These are phyloP conservation scores for Pichia sp. DNA, from an alignment of 1,139 yeast genomes.

Conservation along the genomic window DNA sequence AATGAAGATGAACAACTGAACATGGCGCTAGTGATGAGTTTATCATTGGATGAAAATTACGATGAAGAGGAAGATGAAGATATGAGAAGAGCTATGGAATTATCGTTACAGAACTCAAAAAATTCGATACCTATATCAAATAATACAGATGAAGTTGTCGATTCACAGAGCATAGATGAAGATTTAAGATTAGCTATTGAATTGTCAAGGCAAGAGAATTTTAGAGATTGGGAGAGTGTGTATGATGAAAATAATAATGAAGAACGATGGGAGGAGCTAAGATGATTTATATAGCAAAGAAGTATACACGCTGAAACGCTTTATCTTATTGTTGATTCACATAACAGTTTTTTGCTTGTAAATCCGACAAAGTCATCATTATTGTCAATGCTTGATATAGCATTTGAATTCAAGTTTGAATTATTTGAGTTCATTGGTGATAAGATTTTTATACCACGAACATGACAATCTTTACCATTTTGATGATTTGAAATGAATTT, in stretches of 20 bases:
- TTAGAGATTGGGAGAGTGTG: conserved; percentile 1
- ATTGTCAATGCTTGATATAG: conserved; percentile 16
- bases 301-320: not conserved
- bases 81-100: conserved; percentile 8
- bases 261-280: conserved; percentile 12
- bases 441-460: conserved; percentile 61
- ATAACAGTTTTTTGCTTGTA: conserved; percentile 26
- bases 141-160: not conserved
- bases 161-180: conserved; percentile 14
- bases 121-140: conserved; percentile 1
- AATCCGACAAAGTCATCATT: conserved; percentile 25
- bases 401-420: not conserved
- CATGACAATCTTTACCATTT: conserved; percentile 92
- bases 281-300: conserved; percentile 2
- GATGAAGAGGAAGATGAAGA: conserved; percentile 25
- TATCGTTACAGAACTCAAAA: conserved; percentile 2
- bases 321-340: conserved; percentile 28
- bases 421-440: conserved; percentile 6
- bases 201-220: conserved; percentile 18
- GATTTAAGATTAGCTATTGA: conserved; percentile 21
- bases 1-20: conserved; percentile 21
- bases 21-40: conserved; percentile 15
- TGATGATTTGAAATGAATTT: conserved; percentile 80
- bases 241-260: not conserved
- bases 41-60: conserved; percentile 16